Evolutionary conservation across 2,329 filamentous ascomycete genomes (phyloP), one percentile per base, ranked within the genome.

Genomic region (Celoporthe dispersa): DNA sequence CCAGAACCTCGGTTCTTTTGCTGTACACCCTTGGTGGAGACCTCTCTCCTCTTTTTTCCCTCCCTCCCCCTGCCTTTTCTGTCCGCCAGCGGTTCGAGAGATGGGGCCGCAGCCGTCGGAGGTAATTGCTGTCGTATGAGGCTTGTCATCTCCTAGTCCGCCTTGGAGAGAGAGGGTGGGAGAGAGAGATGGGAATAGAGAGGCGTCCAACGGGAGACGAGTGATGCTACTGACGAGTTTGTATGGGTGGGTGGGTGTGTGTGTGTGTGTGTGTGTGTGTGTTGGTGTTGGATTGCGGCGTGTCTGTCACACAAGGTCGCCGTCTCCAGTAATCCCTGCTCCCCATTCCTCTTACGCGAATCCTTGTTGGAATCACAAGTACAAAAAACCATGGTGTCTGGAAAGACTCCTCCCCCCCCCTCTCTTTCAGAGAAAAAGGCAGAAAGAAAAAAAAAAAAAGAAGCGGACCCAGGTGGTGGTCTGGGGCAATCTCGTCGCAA

Each of bases 401-500:
- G 6, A 44, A 44, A 57, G n/a, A n/a, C n/a, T n/a, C n/a, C n/a
- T n/a, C n/a, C n/a, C n/a, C n/a, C n/a, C n/a, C n/a, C n/a, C n/a
- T n/a, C n/a, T n/a, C n/a, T n/a, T n/a, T n/a, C n/a, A n/a, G 53
- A 28, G 8, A 55, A 55, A 14, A 19, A 9, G 31, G 7, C 28
- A 57, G n/a, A 8, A 3, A 57, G 6, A 28, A 59, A 33, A 59
- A 59, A 33, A 12, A 59, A 28, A 31, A 57, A 28, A 59, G 33
- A 59, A 2, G 19, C 25, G 14, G 55, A 6, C 33, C 33, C 19
- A 61, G 33, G 33, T 37, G n/a, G 44, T 63, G 64, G 64, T 70
- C 65, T 70, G 65, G 68, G 63, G 41, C 53, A 53, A 68, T 69
- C 64, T 67, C 25, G 37, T 67, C 64, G 68, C 64, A 71, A 64